Conservation (phyloP, 208 protist species). For the Lotmaria passim region DNA sequence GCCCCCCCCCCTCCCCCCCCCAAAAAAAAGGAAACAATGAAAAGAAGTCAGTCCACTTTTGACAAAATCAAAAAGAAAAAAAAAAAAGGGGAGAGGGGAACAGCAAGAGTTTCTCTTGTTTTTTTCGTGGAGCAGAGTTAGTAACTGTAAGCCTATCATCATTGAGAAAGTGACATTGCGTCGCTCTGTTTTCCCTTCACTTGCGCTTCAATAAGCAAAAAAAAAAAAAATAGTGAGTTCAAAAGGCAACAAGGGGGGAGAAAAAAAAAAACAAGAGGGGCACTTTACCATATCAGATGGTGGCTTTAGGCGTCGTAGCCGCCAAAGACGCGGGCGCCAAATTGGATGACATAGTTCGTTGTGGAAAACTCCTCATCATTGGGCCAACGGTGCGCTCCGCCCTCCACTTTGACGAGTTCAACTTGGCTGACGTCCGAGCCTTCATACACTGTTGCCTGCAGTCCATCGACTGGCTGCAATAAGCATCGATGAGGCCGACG, state of each 20-base stretch:
- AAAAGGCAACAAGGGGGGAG: conserved; percentile 8
- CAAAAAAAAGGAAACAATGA: no score
- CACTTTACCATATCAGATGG: not conserved
- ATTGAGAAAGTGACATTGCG: no score
- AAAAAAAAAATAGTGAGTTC: conserved; percentile 3
- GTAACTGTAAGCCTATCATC: no score
- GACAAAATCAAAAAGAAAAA: conserved; percentile 1
- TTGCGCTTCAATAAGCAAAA: no score
- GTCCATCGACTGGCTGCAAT: not conserved
- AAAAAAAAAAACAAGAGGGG: conserved; percentile 31
- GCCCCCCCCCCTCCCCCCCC: no score
- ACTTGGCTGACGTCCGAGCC: conserved; percentile 32
- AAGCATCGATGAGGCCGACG: not conserved
- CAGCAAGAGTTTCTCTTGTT: conserved; percentile 1
- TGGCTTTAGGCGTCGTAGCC: conserved; percentile 30
- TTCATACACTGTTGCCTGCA: not conserved
- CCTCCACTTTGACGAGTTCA: conserved; percentile 58
- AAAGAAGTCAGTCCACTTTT: no score
- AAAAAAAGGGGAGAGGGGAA: not conserved
- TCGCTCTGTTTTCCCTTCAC: no score
- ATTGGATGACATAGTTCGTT: conserved; percentile 72
- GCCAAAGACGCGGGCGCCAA: conserved; percentile 48
- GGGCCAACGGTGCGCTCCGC: conserved; percentile 56
- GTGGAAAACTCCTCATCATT: conserved; percentile 61
- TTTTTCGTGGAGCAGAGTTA: not conserved